Conservation (phyloP, 2,329 filamentous ascomycete genomes). For the Ophiostoma montium region DNA sequence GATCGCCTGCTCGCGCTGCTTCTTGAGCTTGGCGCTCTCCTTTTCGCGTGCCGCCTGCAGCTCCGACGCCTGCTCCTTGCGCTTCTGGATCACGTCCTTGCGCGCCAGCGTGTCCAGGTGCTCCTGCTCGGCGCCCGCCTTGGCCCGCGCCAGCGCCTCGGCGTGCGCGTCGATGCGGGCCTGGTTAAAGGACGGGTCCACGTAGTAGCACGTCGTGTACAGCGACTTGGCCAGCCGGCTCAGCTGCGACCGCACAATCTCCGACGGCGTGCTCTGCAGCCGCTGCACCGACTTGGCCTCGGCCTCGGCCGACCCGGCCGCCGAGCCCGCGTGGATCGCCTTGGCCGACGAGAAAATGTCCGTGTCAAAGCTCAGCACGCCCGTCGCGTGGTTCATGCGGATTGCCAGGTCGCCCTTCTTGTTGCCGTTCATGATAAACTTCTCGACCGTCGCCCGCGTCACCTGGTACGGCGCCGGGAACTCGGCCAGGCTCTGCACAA, state of each 20-base stretch:
- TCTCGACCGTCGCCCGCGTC: conserved; percentile 80
- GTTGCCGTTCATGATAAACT: conserved; percentile 99
- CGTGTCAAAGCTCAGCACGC: conserved; percentile 91
- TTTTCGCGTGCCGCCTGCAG: conserved; percentile 78
- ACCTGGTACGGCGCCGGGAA: conserved; percentile 97
- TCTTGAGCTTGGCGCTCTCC: conserved; percentile 81
- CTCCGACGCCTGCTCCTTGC: conserved; percentile 90
- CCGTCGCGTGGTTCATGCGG: conserved; percentile 88
- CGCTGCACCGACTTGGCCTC: conserved; percentile 80
- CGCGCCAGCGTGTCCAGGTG: conserved; percentile 73
- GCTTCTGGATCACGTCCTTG: conserved; percentile 86
- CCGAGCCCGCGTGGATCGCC: conserved; percentile 72
- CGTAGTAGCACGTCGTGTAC: conserved; percentile 88
- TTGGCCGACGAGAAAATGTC: conserved; percentile 97
- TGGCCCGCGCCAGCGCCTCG: conserved; percentile 65
- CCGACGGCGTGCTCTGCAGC: conserved; percentile 91
- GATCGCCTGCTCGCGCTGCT: conserved; percentile 71
- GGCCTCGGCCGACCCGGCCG: conserved; percentile 72
- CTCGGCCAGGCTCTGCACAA: conserved; percentile 83
- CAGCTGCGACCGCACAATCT: conserved; percentile 92
- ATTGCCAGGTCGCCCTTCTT: conserved; percentile 98
- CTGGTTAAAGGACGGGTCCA: conserved; percentile 80
- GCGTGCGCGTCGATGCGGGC: conserved; percentile 65
- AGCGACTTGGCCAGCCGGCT: conserved; percentile 82
- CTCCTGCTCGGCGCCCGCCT: conserved; percentile 82